Evolutionary conservation across 306 rosid species (phyloP), one percentile per base, ranked within the genome.

Genomic region (Styphnolobium japonicum): DNA sequence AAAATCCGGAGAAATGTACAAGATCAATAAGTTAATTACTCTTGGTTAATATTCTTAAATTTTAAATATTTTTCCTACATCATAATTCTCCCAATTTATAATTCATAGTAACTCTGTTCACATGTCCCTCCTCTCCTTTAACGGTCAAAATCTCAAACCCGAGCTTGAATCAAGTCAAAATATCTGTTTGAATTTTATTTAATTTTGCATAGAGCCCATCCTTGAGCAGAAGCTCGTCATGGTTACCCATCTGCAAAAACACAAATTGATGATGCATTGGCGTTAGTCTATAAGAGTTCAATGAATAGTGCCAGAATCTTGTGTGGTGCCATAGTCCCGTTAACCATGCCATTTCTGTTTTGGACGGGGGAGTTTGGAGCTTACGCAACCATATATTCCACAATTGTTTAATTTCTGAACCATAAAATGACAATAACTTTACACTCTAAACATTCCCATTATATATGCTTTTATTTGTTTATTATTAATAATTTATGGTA

Each of bases 191-290:
- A 61, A 78, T 34, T 73, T 64, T 78, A 74, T 78, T 58, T 71
- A 81, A 60, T 72, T 58, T 85, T 22, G 98, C 96, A 67, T 92
- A 94, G 39, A 90, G 45, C 29, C 98, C 97, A 67, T 84, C 90
- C 21, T 84, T 82, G 14, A 66, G 23, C 10, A 94, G 82, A 81
- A 94, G 96, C 83, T 90, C 94, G 33, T 65, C 80, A 83, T 94
- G 98, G 82, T 80, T 87, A 56, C 96, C 98, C 80, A 73, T 82
- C 97, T 90, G 92, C 33, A 66, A 72, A 58, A 60, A 39, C n/a
- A 42, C 10, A 67, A 21, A 68, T 75, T 53, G 29, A 42, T 55
- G 53, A 63, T 34, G 58, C 68, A 71, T 7, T 51, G 40, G 8
- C 14, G 10, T 69, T 57, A 46, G 5, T 36, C 56, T 36, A 9